Evolutionary conservation across 139 green algal genomes (phyloP).

Genomic region (Ettlia oleoabundans): DNA sequence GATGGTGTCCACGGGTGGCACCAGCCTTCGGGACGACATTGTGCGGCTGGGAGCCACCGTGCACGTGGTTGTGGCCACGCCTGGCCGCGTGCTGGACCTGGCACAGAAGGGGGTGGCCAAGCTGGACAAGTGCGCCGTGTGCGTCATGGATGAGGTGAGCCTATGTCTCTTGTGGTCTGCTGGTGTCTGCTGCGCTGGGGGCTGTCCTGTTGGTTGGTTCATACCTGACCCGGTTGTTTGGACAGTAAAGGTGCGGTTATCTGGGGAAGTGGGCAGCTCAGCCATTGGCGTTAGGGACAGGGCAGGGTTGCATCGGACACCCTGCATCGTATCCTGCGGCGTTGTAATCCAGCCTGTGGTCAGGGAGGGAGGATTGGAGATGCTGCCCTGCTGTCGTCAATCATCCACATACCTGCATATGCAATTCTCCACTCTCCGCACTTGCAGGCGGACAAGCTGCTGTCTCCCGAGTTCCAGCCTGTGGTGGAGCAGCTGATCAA

Average conservation of each 20-base stretch:
- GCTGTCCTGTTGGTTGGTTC: neutral
- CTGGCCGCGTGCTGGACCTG: constrained; percentile 97
- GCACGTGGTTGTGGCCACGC: constrained; percentile 96
- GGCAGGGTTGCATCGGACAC: too few species aligned
- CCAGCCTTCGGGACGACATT: constrained; percentile 98
- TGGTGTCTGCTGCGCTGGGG: neutral
- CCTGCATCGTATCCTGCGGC: too few species aligned
- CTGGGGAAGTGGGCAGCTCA: too few species aligned
- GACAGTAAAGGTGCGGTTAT: too few species aligned
- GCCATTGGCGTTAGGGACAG: too few species aligned
- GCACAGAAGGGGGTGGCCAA: constrained; percentile 94
- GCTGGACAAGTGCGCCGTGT: constrained; percentile 83
- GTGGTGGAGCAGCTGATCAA: constrained; percentile 95
- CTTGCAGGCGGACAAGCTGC: constrained; percentile 93
- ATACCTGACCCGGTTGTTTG: too few species aligned
- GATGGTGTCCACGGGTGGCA: constrained; percentile 98
- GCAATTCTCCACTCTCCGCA: neutral
- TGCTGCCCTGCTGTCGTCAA: too few species aligned
- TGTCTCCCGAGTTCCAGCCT: constrained; percentile 97
- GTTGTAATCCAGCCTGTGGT: too few species aligned
- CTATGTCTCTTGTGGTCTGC: neutral
- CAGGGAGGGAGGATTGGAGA: too few species aligned
- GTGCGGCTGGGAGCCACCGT: constrained; percentile 95
- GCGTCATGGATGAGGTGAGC: constrained; percentile 97
- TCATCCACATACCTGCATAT: neutral